Conservation (phyloP, 1,284 basidiomycete species). For the Vanrija humicola region DNA sequence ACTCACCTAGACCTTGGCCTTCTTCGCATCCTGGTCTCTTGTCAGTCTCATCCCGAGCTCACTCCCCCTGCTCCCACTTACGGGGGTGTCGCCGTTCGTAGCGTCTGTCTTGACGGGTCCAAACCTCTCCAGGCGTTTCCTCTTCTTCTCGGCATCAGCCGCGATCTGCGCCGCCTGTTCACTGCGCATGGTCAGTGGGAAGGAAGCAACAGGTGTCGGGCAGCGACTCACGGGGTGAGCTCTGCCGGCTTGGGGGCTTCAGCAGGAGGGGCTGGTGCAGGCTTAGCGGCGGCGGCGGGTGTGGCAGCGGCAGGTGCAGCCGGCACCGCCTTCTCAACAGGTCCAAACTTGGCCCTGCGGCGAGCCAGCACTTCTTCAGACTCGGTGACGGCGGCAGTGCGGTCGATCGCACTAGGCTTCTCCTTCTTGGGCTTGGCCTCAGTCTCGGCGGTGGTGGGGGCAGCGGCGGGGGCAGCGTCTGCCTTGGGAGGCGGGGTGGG, state of each 20-base stretch:
- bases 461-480: constrained; percentile 3
- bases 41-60: neutral
- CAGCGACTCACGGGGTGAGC: constrained; percentile 33
- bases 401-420: constrained; percentile 33
- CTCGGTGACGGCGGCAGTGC: constrained; percentile 26
- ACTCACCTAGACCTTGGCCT: constrained; percentile 45
- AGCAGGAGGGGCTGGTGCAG: constrained; percentile 5
- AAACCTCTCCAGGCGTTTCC: constrained; percentile 51
- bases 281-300: constrained; percentile 7
- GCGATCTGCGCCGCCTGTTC: constrained; percentile 33
- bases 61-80: constrained; percentile 13
- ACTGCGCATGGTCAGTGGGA: constrained; percentile 14
- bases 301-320: constrained; percentile 11
- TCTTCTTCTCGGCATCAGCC: constrained; percentile 50
- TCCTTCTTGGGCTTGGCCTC: constrained; percentile 8
- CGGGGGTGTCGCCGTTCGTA: constrained; percentile 20
- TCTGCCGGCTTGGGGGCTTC: constrained; percentile 16
- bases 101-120: constrained; percentile 20
- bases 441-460: constrained; percentile 7
- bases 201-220: neutral
- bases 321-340: constrained; percentile 33
- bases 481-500: constrained; percentile 31
- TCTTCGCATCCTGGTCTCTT: constrained; percentile 37
- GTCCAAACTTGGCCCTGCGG: constrained; percentile 45
- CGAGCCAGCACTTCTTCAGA: constrained; percentile 41